Evolutionary conservation across 2,329 filamentous ascomycete genomes (phyloP), one percentile per base, ranked within the genome.

Genomic region (Emmonsia crescens): DNA sequence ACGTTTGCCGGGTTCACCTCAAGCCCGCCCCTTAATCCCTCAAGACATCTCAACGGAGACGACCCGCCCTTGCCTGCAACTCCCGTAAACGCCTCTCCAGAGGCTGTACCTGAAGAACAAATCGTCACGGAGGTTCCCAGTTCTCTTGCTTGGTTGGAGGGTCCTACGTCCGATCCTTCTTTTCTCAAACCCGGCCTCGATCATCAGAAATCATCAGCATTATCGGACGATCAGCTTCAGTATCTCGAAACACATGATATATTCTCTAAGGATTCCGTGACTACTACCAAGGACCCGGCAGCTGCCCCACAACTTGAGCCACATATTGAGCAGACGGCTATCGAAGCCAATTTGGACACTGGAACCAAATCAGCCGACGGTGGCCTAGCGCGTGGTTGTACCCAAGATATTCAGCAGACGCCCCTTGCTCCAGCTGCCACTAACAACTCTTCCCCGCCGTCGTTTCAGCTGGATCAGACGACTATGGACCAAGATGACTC

Each of bases 1-100:
- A 54, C 38, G 19, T 65, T 64, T 46, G 57, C 55, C 2, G 64
- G 62, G 0, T 65, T 67, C 52, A 52, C 60, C n/a, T 64, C 64
- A 4, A 68, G 65, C 46, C 63, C 65, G 14, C 61, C 63, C 6
- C 60, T 36, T 44, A 31, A 60, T 44, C 44, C 21, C 21, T 31
- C 31, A 44, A 24, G 16, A 2, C 10, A n/a, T 44, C 19, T 8
- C 29, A 46, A 46, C 31, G 27, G 16, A 52, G 33, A 58, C 16
- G 5, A 31, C 54, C 19, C 31, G 36, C 31, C 27, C 4, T 19
- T 44, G 14, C 24, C 55, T 21, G 6, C 38, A 12, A 9, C 24
- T n/a, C 6, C 55, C 14, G n/a, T 8, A 27, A 40, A 16, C 38
- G 8, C 10, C 24, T 29, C 38, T 31, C 16, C 55, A 12, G 6